These are phyloP conservation scores for Dioszegia hungarica DNA, from an alignment of 768 basidiomycete genomes.

Conservation along the genomic window DNA sequence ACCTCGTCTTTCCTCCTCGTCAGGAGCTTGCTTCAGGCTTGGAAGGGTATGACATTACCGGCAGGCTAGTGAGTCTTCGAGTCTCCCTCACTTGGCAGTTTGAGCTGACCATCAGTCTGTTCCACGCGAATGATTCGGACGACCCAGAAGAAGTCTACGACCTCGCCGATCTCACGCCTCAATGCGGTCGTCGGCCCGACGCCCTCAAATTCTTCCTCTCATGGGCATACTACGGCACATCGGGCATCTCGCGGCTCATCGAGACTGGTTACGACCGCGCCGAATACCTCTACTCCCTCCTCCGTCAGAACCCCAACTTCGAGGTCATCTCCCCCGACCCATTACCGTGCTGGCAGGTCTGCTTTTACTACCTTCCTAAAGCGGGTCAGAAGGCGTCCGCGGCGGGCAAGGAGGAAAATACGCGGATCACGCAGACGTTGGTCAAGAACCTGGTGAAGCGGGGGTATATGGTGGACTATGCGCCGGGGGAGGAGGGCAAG, in stretches of 20 bases:
- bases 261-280: slow-evolving; percentile 19
- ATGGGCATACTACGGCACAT: slow-evolving; percentile 25
- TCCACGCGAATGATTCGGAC: slow-evolving; percentile 14
- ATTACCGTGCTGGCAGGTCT: slow-evolving; percentile 28
- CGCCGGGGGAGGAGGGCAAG: slow-evolving; percentile 24
- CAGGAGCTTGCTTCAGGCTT: slow-evolving; percentile 19
- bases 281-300: slow-evolving; percentile 6
- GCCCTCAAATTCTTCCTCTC: slow-evolving; percentile 28
- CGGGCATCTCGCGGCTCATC: slow-evolving; percentile 12
- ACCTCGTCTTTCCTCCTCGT: slow-evolving; percentile 29
- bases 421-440: slow-evolving; percentile 16
- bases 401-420: background rate
- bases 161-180: slow-evolving; percentile 29
- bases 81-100: background rate
- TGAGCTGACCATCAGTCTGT: slow-evolving; percentile 14
- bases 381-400: background rate
- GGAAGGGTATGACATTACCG: slow-evolving; percentile 21
- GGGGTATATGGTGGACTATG: slow-evolving; percentile 33
- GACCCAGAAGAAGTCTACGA: slow-evolving; percentile 24
- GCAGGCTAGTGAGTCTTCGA: slow-evolving; percentile 30
- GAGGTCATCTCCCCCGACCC: slow-evolving; percentile 11
- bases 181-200: slow-evolving; percentile 30
- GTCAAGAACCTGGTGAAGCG: slow-evolving; percentile 5
- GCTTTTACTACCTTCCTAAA: slow-evolving; percentile 25
- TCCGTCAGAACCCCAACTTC: background rate